Evolutionary conservation across 2,329 filamentous ascomycete genomes (phyloP).

Genomic region (Pseudomassariella vexata): DNA sequence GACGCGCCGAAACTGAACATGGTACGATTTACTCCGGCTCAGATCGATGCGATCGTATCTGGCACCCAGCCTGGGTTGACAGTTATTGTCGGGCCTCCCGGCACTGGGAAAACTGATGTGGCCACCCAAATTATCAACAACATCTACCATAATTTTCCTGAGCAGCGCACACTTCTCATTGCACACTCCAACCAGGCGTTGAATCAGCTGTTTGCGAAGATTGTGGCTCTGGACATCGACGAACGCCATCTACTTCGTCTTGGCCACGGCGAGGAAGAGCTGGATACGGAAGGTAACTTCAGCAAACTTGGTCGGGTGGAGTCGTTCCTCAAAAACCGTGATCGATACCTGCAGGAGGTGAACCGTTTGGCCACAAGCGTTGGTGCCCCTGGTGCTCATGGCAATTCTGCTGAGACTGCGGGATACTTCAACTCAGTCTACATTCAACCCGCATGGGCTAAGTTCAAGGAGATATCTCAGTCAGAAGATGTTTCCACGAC

Average conservation of each 20-base stretch:
- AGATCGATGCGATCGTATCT: conserved; percentile 88
- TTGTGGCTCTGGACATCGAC: conserved; percentile 92
- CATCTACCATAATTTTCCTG: conserved; percentile 95
- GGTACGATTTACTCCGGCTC: conserved; percentile 84
- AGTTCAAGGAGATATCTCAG: conserved; percentile 65
- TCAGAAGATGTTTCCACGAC: conserved; percentile 49
- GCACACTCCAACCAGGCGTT: conserved; percentile 97
- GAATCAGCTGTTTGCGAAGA: conserved; percentile 97
- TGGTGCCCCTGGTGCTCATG: conserved; percentile 85
- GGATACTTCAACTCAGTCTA: conserved; percentile 96
- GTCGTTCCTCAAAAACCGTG: conserved; percentile 85
- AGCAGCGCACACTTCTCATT: conserved; percentile 84
- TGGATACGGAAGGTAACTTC: conserved; percentile 80
- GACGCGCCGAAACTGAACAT: conserved; percentile 77
- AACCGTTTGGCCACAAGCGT: conserved; percentile 80
- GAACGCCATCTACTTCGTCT: conserved; percentile 87
- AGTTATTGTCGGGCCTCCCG: conserved; percentile 88
- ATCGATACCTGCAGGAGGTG: conserved; percentile 74
- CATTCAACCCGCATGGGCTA: conserved; percentile 80
- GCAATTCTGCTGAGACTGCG: conserved; percentile 92
- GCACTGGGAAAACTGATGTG: conserved; percentile 98
- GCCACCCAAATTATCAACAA: conserved; percentile 98
- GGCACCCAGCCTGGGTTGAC: conserved; percentile 92
- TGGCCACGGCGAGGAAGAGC: conserved; percentile 91
- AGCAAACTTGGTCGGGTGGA: conserved; percentile 94